Percentiles rank a stretch among this genome's conserved stretches.
phyloP scores from a whole-genome alignment of 176 grass and related monocot genomes.

The Ampelocalamus luodianensis region DNA sequence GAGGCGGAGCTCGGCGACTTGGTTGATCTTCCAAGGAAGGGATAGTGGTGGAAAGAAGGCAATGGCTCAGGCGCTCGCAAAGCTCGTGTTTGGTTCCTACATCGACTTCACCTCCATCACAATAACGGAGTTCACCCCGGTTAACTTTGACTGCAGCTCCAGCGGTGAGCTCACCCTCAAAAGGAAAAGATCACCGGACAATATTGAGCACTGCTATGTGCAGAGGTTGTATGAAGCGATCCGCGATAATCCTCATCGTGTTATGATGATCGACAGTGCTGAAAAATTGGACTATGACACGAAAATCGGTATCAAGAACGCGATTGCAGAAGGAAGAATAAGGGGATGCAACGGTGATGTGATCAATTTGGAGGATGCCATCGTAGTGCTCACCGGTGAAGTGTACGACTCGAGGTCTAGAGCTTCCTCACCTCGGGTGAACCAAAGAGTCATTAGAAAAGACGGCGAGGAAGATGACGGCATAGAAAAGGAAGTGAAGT shows the following conservation, averaged over 20 bases:
- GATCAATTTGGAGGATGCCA: conserved; percentile 56
- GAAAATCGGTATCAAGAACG: conserved; percentile 36
- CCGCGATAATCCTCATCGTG: conserved; percentile 56
- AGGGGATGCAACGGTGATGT: conserved; percentile 37
- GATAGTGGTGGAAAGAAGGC: conserved; percentile 55
- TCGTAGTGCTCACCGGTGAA: conserved; percentile 59
- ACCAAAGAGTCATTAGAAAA: background rate
- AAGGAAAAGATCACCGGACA: conserved; percentile 20
- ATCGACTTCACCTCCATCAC: conserved; percentile 47
- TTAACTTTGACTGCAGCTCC: conserved; percentile 23
- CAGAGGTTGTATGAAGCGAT: conserved; percentile 48
- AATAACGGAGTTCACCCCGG: conserved; percentile 6
- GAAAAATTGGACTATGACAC: conserved; percentile 28
- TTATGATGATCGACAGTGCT: conserved; percentile 62
- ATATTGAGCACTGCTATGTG: background rate
- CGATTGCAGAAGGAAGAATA: conserved; percentile 34
- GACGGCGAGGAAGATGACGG: conserved; percentile 20
- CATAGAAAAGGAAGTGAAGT: background rate
- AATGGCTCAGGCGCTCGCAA: conserved; percentile 67
- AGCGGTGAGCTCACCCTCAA: conserved; percentile 13
- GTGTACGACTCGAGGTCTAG: conserved; percentile 15
- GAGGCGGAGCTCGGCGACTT: conserved; percentile 44
- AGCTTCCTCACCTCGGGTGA: conserved; percentile 48
- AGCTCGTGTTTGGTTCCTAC: conserved; percentile 64
- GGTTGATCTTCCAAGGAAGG: conserved; percentile 65